Evolutionary conservation across 75 land plant species (phyloP), one percentile per base, ranked within the genome.

Genomic region (Cunninghamia lanceolata): DNA sequence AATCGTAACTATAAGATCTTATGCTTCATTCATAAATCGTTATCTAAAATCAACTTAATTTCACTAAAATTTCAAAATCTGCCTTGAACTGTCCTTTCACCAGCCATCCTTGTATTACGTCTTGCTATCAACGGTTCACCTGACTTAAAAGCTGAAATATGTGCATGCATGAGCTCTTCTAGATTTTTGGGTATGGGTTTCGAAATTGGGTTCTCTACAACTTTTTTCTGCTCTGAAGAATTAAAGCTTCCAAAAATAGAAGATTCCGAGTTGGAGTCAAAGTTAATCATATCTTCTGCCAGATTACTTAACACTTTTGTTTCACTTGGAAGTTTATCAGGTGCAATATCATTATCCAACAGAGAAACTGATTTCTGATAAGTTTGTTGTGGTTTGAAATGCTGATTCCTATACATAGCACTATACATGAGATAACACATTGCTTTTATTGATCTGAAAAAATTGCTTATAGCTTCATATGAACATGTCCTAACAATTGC

Each of bases 401-500:
- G 40, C 21, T 1, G 4, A 21, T 21, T 77, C 80, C 36, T 77
- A 21, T 40, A 77, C 40, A 39, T 0, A 36, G 21, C 42, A 40
- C 28, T 40, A 77, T 34, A 40, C 25, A 21, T 21, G 28, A 77
- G 80, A 77, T 21, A 15, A 19, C 15, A 39, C 21, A 15, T 21
- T 21, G 7, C 43, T 21, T 19, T 40, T 7, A 40, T 77, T 21
- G 46, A 19, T 77, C 80, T 35, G 11, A 10, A 13, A 73, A 30
- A 73, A 73, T 73, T 13, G 15, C 14, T 73, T 74, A n/a, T 34
- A 74, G 4, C 38, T 74, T 36, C 77, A 35, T 2, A 74, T 74
- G 39, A 39, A 34, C 39, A 3, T 14, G 39, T 74, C 15, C 73
- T 89, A 93, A 86, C 94, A 93, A 83, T 42, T 93, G 66, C 92